Conservation (phyloP, 768 basidiomycete genomes). For the Saitozyma podzolica region DNA sequence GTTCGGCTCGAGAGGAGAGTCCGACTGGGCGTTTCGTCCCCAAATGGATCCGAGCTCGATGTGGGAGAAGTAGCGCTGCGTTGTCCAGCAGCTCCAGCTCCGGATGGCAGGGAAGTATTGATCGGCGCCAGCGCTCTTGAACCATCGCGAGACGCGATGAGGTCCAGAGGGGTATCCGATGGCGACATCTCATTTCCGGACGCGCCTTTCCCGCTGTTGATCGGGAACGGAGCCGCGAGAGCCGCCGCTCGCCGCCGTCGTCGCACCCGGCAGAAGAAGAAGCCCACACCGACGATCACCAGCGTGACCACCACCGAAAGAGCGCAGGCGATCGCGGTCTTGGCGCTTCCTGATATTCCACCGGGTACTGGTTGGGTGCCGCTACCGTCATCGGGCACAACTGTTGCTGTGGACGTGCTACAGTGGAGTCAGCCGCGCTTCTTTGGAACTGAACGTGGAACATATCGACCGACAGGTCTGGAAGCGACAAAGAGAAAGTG, state of each 20-base stretch:
- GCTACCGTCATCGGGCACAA: background rate
- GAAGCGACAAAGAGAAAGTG: background rate
- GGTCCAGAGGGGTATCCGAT: constrained; percentile 23
- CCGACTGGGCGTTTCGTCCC: background rate
- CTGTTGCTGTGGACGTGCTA: constrained; percentile 5
- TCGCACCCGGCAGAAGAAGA: constrained; percentile 24
- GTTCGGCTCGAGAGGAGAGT: too few species aligned
- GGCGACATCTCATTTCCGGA: constrained; percentile 1
- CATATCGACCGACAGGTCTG: background rate
- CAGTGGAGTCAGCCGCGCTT: background rate
- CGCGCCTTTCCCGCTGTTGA: background rate
- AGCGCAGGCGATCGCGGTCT: constrained; percentile 25
- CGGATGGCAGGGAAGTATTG: constrained; percentile 5
- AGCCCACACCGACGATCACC: constrained; percentile 25
- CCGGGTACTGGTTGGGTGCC: background rate
- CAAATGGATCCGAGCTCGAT: background rate
- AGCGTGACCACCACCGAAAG: constrained; percentile 40
- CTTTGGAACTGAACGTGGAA: background rate
- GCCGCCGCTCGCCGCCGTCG: constrained; percentile 2
- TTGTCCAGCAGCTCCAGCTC: background rate
- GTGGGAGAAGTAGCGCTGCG: background rate
- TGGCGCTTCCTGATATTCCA: background rate
- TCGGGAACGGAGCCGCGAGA: background rate
- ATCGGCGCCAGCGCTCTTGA: background rate
- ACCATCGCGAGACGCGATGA: constrained; percentile 19